phyloP scores from a whole-genome alignment of 345 rosid genomes.

The Ceriops decandra region DNA sequence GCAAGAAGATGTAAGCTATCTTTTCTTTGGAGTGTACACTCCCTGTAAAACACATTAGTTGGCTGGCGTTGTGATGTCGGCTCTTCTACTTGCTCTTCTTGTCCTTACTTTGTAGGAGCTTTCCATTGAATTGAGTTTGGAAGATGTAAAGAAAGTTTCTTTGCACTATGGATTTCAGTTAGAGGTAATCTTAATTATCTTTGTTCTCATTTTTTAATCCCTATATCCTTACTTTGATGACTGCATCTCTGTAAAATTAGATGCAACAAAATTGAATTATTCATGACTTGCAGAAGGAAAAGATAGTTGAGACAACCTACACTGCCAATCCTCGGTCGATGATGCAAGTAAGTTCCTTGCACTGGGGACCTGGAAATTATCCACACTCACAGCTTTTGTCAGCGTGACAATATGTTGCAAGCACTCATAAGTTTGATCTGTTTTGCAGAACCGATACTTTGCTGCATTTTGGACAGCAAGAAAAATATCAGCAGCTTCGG shows the following conservation, averaged over 20 bases:
- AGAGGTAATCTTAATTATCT: slow-evolving; percentile 42
- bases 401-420: background rate
- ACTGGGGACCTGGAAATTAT: background rate
- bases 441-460: slow-evolving; percentile 66
- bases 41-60: background rate
- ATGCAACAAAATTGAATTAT: background rate
- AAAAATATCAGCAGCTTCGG: slow-evolving; percentile 36
- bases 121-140: slow-evolving; percentile 94
- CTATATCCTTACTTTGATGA: background rate
- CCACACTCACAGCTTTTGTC: background rate
- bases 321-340: slow-evolving; percentile 77
- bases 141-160: slow-evolving; percentile 87
- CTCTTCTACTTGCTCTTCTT: slow-evolving; percentile 2
- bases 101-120: slow-evolving; percentile 50
- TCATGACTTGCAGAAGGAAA: slow-evolving; percentile 59
- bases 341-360: slow-evolving; percentile 74
- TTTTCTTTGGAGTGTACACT: slow-evolving; percentile 2
- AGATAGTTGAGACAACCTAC: slow-evolving; percentile 77
- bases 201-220: background rate
- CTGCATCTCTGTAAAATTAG: background rate
- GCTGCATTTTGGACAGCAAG: slow-evolving; percentile 88
- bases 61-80: slow-evolving; percentile 2
- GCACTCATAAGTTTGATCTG: background rate
- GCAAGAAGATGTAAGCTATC: slow-evolving; percentile 67
- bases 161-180: slow-evolving; percentile 65